A percentile compares a stretch with the other conserved stretches of the same genome.
Conservation (phyloP, 441 rosid species). For the Pelargonium myrrhifolium region DNA sequence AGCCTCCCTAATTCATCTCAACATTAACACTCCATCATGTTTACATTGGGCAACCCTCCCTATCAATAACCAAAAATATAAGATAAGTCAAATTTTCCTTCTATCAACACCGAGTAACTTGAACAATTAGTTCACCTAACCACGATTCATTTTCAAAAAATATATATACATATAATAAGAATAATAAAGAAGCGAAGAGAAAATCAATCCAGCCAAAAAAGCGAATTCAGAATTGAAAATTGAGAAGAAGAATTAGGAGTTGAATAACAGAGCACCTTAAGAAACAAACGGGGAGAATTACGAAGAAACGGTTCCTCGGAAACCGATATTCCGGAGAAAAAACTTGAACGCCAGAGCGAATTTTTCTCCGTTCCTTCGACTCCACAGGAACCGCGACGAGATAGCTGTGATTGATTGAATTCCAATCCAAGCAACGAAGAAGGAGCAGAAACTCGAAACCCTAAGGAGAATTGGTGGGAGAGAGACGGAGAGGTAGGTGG, state of each 20-base stretch:
- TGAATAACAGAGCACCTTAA: not conserved
- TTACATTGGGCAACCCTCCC: not conserved
- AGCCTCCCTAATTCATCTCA: not conserved
- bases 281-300: not conserved
- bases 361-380: constrained; percentile 2
- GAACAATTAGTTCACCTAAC: not conserved
- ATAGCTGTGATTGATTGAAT: not conserved
- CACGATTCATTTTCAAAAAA: not conserved
- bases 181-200: not conserved
- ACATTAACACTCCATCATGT: not conserved
- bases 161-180: too few species aligned
- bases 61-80: not conserved
- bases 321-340: not conserved
- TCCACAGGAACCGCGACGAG: constrained; percentile 10
- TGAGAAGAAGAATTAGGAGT: not conserved
- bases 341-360: not conserved
- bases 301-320: constrained; percentile 1
- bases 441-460: constrained; percentile 4
- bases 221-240: not conserved
- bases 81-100: not conserved
- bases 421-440: not conserved
- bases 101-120: not conserved
- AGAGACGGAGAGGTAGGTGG: not conserved
- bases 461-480: not conserved
- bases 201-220: not conserved